These are phyloP conservation scores for Gossypium rotundifolium DNA, from an alignment of 345 rosid species.

Conservation along the genomic window DNA sequence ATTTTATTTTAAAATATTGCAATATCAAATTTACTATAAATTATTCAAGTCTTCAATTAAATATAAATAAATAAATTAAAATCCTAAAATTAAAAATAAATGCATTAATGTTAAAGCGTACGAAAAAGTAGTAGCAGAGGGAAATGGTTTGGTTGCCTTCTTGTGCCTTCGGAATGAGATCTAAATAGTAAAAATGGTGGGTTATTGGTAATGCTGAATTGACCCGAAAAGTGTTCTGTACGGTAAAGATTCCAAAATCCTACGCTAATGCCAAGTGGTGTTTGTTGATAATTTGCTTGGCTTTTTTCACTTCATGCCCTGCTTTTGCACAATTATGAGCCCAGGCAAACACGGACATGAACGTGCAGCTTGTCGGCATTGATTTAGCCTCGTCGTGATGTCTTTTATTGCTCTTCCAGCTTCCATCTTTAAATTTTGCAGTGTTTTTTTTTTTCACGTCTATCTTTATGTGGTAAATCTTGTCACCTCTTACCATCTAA, in stretches of 20 bases:
- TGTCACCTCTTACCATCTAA: slow-evolving; percentile 11
- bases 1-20: too few relatives aligned
- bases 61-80: too few relatives aligned
- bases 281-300: slow-evolving; percentile 3
- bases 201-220: neutral
- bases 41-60: too few relatives aligned
- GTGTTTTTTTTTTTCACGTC: neutral
- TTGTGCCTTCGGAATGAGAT: neutral
- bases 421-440: neutral
- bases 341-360: slow-evolving; percentile 8
- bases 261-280: neutral
- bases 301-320: neutral
- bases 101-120: too few relatives aligned
- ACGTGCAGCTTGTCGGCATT: slow-evolving; percentile 20
- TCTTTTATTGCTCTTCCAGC: neutral
- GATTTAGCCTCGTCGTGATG: slow-evolving; percentile 4
- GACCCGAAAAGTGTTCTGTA: neutral
- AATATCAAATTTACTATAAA: too few relatives aligned
- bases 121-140: neutral
- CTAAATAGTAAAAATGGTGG: neutral
- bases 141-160: neutral
- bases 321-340: slow-evolving; percentile 11
- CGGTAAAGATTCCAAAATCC: slow-evolving; percentile 4
- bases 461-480: neutral
- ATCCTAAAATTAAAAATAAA: too few relatives aligned